Conservation (phyloP, 2,329 filamentous ascomycete genomes). For the Didymella sp. region DNA sequence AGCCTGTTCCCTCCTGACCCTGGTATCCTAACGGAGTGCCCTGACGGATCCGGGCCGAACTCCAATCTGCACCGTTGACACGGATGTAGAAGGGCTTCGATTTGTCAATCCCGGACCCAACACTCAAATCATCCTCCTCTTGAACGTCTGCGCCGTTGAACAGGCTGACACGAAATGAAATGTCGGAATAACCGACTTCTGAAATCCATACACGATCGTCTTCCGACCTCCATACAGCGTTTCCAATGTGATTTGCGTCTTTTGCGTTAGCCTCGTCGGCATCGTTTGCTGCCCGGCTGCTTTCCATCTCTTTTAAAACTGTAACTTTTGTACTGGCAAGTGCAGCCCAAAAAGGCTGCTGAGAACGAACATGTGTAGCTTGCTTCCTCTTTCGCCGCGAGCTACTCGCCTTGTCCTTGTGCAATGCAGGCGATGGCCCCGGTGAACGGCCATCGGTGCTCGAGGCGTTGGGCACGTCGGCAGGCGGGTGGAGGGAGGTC, state of each 20-base stretch:
- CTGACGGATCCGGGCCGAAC: constrained; percentile 72
- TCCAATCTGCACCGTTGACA: constrained; percentile 81
- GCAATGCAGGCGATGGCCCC: constrained; percentile 58
- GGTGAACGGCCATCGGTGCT: constrained; percentile 59
- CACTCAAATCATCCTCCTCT: constrained; percentile 49
- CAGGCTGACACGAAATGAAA: constrained; percentile 76
- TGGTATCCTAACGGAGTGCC: constrained; percentile 56
- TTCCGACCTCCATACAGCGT: constrained; percentile 73
- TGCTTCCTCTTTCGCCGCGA: constrained; percentile 91
- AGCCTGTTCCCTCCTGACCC: constrained; percentile 56
- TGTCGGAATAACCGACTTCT: constrained; percentile 78
- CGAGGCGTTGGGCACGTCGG: constrained; percentile 55
- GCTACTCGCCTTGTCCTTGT: constrained; percentile 65
- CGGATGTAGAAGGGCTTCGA: constrained; percentile 80
- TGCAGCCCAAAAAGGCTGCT: constrained; percentile 92
- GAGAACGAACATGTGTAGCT: constrained; percentile 85
- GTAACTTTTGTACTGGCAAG: constrained; percentile 96
- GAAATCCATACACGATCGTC: constrained; percentile 81
- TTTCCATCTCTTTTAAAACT: constrained; percentile 79
- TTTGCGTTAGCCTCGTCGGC: constrained; percentile 76
- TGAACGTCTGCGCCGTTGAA: constrained; percentile 58
- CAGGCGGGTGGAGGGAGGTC: constrained; percentile 53
- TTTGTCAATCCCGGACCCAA: constrained; percentile 64
- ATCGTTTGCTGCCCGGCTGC: constrained; percentile 78
- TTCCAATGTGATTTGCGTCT: constrained; percentile 78